These are phyloP conservation scores for Zizania latifolia DNA, from an alignment of 176 grass and related monocot genomes.

Conservation along the genomic window DNA sequence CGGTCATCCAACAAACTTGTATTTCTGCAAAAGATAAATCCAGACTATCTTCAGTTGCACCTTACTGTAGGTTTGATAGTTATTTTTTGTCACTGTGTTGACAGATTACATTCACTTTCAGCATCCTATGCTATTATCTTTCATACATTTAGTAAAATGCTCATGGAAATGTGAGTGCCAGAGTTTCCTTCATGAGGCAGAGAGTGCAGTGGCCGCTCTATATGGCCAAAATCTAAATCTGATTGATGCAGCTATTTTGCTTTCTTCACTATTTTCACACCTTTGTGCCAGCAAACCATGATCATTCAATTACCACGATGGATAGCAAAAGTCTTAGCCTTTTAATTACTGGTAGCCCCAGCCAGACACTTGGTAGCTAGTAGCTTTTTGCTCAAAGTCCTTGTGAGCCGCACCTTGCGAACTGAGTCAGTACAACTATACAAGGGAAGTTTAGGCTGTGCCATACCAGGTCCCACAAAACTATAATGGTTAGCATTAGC, in stretches of 20 bases:
- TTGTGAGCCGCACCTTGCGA: neutral
- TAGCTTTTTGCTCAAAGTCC: neutral
- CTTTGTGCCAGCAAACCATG: neutral
- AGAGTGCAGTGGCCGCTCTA: neutral
- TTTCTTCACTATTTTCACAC: neutral
- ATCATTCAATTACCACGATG: neutral
- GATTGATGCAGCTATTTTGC: neutral
- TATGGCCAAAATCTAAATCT: constrained; percentile 7
- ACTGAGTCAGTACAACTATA: neutral
- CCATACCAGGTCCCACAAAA: constrained; percentile 9
- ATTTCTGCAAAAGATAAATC: constrained; percentile 14
- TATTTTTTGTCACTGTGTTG: neutral
- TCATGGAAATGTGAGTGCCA: neutral
- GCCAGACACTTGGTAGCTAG: neutral
- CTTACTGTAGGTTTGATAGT: neutral
- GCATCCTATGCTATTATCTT: neutral
- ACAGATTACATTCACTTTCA: neutral
- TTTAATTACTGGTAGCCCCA: constrained; percentile 24
- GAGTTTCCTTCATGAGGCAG: neutral
- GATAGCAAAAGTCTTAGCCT: neutral
- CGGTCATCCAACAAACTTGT: neutral
- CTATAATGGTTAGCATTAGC: neutral
- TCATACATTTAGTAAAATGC: neutral
- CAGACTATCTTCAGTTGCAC: constrained; percentile 13
- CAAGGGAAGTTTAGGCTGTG: neutral